These are phyloP conservation scores for Corylus americana DNA, from an alignment of 306 rosid genomes.

Conservation along the genomic window DNA sequence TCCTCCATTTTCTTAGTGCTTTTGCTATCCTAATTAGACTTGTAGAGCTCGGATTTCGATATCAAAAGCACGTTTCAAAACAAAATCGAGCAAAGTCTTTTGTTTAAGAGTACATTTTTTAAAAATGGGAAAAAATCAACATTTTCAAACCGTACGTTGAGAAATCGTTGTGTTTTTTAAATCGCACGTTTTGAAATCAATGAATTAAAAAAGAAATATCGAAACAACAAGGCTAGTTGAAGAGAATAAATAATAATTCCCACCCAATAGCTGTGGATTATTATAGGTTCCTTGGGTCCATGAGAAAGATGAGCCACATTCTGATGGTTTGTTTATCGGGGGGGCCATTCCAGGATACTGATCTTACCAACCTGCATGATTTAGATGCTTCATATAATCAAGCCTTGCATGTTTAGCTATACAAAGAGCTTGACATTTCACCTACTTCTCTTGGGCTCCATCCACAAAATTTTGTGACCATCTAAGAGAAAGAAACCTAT, in stretches of 20 bases:
- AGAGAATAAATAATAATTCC: no score
- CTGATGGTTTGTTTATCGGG: constrained; percentile 17
- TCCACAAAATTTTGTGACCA: constrained; percentile 11
- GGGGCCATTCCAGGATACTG: constrained; percentile 28
- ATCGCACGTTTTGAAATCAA: no score
- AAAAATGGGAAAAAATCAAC: no score
- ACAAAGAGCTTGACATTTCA: constrained; percentile 26
- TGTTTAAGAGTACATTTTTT: no score
- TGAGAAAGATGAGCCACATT: constrained; percentile 19
- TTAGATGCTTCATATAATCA: constrained; percentile 36
- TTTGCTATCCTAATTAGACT: not conserved
- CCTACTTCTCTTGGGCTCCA: constrained; percentile 14
- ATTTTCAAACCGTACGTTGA: no score
- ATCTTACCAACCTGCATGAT: constrained; percentile 36
- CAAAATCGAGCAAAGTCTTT: no score
- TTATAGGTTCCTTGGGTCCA: not conserved
- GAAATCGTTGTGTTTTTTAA: no score
- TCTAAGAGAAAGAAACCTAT: not conserved
- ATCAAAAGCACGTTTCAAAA: no score
- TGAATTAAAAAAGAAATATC: no score
- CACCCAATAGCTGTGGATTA: no score
- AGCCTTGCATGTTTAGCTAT: constrained; percentile 22
- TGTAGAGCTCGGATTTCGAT: no score
- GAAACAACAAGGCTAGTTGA: no score
- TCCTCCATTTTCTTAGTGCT: not conserved